Conservation (phyloP, 352 stramenopile genomes). For the Globisporangium carolinianum region DNA sequence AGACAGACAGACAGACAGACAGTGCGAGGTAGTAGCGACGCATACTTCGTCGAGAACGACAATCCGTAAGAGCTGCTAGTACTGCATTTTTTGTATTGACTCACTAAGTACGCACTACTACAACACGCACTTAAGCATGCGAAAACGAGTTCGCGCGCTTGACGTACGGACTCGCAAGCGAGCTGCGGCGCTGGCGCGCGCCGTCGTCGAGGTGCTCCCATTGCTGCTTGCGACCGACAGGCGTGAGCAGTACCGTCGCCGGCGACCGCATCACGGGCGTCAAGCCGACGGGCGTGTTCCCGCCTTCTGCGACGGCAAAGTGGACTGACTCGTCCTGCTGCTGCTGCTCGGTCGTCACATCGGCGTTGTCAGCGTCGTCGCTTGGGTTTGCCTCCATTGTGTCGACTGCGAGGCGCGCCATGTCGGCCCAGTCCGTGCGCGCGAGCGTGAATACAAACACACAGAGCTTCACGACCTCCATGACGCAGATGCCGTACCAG, state of each 20-base stretch:
- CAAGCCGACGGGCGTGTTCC: conserved; percentile 44
- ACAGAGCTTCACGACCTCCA: conserved; percentile 37
- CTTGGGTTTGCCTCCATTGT: conserved; percentile 35
- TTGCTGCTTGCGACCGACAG: conserved; percentile 35
- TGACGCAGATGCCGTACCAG: conserved; percentile 39
- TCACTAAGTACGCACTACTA: conserved; percentile 7
- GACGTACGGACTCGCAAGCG: conserved; percentile 18
- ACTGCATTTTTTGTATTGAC: not conserved
- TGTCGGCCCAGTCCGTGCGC: conserved; percentile 34
- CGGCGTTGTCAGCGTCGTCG: conserved; percentile 18
- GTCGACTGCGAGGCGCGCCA: conserved; percentile 29
- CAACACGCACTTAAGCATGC: conserved; percentile 14
- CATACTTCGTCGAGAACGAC: not conserved
- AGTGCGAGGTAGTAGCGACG: not conserved
- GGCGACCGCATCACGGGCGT: conserved; percentile 41
- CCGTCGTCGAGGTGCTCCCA: conserved; percentile 57
- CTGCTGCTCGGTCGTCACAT: not conserved
- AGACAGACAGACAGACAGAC: not conserved
- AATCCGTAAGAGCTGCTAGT: not conserved
- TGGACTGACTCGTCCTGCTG: conserved; percentile 23
- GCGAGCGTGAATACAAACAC: conserved; percentile 29
- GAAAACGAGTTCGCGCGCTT: conserved; percentile 26
- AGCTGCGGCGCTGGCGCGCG: conserved; percentile 14
- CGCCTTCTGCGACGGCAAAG: conserved; percentile 31
- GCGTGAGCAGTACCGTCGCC: conserved; percentile 48